Percentiles rank a stretch among this genome's conserved stretches.
These are phyloP conservation scores for Fusarium continuum DNA, from an alignment of 2,329 filamentous ascomycete species.

Conservation along the genomic window DNA sequence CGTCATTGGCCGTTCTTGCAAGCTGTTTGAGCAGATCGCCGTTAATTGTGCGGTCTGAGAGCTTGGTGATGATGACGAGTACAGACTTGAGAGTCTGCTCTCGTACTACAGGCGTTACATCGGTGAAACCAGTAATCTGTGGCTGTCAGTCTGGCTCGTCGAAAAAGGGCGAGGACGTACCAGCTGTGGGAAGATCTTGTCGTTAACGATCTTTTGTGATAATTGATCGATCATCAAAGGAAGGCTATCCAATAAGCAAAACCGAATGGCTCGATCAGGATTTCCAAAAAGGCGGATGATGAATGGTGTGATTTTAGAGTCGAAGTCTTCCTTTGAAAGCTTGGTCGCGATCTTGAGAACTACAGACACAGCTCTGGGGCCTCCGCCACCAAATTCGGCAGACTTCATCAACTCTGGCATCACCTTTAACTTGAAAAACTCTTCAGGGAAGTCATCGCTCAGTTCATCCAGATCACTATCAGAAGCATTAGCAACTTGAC, in stretches of 20 bases:
- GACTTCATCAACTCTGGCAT: constrained; percentile 96
- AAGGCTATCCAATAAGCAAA: constrained; percentile 88
- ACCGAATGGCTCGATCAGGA: constrained; percentile 89
- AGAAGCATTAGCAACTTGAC: constrained; percentile 43
- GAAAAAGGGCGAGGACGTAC: constrained; percentile 55
- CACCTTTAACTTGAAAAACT: constrained; percentile 98
- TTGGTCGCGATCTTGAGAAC: constrained; percentile 93
- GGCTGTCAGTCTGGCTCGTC: constrained; percentile 39
- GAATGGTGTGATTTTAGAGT: constrained; percentile 82
- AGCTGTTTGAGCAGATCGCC: constrained; percentile 90
- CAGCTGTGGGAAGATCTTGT: constrained; percentile 96
- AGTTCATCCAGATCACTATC: constrained; percentile 80
- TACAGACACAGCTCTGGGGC: constrained; percentile 86
- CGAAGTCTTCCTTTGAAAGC: constrained; percentile 89
- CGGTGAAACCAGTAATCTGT: constrained; percentile 92
- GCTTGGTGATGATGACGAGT: constrained; percentile 83
- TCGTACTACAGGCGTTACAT: constrained; percentile 87
- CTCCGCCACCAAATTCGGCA: constrained; percentile 97
- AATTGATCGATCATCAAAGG: constrained; percentile 91
- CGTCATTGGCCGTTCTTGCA: constrained; percentile 96
- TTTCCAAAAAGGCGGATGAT: constrained; percentile 88
- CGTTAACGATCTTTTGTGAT: constrained; percentile 87
- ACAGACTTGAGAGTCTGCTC: constrained; percentile 98
- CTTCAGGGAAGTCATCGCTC: constrained; percentile 93
- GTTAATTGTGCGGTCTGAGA: constrained; percentile 92